Percentiles rank a stretch among this genome's conserved stretches.
Conservation (phyloP, 805 yeast genomes). For the Ogataea pilisensis region DNA sequence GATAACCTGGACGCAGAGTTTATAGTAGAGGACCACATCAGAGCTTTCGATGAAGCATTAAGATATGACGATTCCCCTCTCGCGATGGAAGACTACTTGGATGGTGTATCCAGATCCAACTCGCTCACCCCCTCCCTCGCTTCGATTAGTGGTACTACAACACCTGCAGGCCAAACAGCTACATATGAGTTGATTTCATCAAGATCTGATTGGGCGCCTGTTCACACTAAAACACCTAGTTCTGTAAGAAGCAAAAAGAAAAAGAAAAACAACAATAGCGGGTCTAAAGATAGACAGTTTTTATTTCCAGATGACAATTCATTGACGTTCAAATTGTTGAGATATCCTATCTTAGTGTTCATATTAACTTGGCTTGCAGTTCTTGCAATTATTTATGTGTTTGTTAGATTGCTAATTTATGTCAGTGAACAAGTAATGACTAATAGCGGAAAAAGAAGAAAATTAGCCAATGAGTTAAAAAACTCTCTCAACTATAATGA, state of each 20-base stretch:
- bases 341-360: constrained; percentile 62
- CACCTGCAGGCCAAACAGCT: neutral
- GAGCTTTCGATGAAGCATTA: constrained; percentile 36
- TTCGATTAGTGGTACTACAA: neutral
- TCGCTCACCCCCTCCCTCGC: constrained; percentile 3
- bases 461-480: constrained; percentile 46
- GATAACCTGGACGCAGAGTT: constrained; percentile 23
- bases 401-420: constrained; percentile 57
- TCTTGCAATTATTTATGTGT: constrained; percentile 45
- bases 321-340: constrained; percentile 41
- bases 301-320: constrained; percentile 19
- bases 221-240: constrained; percentile 1
- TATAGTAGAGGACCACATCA: constrained; percentile 27
- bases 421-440: constrained; percentile 55
- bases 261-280: neutral
- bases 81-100: constrained; percentile 4
- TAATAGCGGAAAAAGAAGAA: constrained; percentile 56
- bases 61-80: constrained; percentile 26
- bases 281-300: neutral
- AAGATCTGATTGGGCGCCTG: constrained; percentile 11
- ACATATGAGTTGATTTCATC: constrained; percentile 10
- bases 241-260: constrained; percentile 4
- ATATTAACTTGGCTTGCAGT: constrained; percentile 51
- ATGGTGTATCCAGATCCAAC: constrained; percentile 8
- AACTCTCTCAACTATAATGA: constrained; percentile 50